Conservation (phyloP, 2,329 filamentous ascomycete species). For the Aspergillus fumigatiaffinis region DNA sequence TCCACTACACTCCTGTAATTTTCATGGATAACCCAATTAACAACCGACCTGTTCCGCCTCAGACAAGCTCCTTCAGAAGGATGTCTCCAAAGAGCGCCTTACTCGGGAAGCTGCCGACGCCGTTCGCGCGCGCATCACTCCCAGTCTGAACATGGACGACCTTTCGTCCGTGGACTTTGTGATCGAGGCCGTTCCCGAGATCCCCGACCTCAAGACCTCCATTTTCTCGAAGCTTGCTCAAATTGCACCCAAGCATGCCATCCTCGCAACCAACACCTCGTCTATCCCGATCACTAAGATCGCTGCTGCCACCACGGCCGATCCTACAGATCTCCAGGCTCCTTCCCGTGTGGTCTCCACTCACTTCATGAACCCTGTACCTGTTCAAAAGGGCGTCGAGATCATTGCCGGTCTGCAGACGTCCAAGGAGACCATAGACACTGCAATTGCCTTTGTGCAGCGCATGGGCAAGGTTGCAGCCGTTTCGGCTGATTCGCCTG, state of each 20-base stretch:
- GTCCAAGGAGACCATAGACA: slow-evolving; percentile 73
- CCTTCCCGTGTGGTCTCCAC: slow-evolving; percentile 89
- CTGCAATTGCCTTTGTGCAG: slow-evolving; percentile 79
- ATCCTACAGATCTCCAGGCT: slow-evolving; percentile 74
- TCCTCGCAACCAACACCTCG: slow-evolving; percentile 97
- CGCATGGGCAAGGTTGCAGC: slow-evolving; percentile 92
- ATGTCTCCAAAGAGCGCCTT: slow-evolving; percentile 82
- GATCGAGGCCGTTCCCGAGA: slow-evolving; percentile 95
- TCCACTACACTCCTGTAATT: not conserved
- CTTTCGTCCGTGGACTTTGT: slow-evolving; percentile 88
- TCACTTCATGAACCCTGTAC: slow-evolving; percentile 99
- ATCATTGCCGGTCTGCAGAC: slow-evolving; percentile 96
- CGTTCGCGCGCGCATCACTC: slow-evolving; percentile 63
- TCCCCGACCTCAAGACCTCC: slow-evolving; percentile 76
- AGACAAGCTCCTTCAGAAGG: slow-evolving; percentile 92
- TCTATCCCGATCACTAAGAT: slow-evolving; percentile 97
- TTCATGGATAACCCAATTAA: not conserved
- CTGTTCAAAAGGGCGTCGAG: slow-evolving; percentile 93
- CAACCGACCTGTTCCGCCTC: slow-evolving; percentile 1
- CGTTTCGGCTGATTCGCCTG: slow-evolving; percentile 81
- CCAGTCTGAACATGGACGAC: slow-evolving; percentile 70
- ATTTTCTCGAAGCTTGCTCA: slow-evolving; percentile 82
- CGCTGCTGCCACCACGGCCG: slow-evolving; percentile 74
- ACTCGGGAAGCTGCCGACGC: slow-evolving; percentile 75
- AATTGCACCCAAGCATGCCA: slow-evolving; percentile 77